Base-by-base conservation (phyloP, 1,139 yeast genomes). In the Taphrina confusa region DNA sequence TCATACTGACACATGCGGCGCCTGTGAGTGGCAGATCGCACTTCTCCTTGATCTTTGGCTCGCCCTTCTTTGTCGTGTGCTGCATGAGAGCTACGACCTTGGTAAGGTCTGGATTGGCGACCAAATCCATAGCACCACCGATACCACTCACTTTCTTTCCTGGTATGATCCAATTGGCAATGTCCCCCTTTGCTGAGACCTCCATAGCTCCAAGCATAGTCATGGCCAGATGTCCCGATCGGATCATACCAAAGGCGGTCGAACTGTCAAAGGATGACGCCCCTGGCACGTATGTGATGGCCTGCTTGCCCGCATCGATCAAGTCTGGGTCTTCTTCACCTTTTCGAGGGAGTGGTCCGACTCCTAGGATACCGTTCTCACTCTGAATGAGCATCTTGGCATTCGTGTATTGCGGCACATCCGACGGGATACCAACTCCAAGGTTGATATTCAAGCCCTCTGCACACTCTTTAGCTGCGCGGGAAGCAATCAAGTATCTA, bases 81-180 rank as follows among this genome's bases (percentile, higher is more conserved):
- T 78, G 81, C 72, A 77, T 78, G 45, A 76, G 71, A 12, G 78
- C 79, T 37, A 78, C 78, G 12, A 78, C 81, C 62, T 73, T 69
- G 14, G 81, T 78, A 47, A 74, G 69, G 34, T 69, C 67, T 6
- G 80, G 80, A 65, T 78, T 78, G 23, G 80, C 74, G 1, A 77
- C 81, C 22, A 78, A 71, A 66, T 78, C 82, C 82, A 78, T 78
- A 40, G 81, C 82, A 22, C 82, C 82, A 28, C 82, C 82, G 78
- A 78, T 78, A 30, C 82, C 82, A 67, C 76, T 77, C 58, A 78
- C 76, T 14, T 45, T 45, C 67, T 74, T 72, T 18, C 80, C 80
- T 2, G 82, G 81, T 9, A 78, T 69, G 14, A 78, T 79, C 81
- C 82, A 78, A 67, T 78, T 78, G 49, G 82, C 82, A 34, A 78